Conservation (phyloP, 768 basidiomycete genomes). For the Mycena galopus region DNA sequence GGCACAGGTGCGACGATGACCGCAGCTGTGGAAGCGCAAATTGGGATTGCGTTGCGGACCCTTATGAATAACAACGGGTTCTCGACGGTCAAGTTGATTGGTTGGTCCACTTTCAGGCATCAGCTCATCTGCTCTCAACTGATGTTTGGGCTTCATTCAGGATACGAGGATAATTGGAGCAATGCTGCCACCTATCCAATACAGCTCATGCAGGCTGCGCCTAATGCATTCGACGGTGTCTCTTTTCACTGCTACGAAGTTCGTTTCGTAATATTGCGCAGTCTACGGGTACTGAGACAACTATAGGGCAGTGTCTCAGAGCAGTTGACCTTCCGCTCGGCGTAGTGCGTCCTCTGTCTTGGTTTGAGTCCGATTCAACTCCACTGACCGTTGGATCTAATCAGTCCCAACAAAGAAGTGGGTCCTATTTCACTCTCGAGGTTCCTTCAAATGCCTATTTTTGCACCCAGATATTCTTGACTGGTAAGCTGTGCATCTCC, state of each 20-base stretch:
- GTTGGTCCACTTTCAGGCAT: slow-evolving; percentile 40
- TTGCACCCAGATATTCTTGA: slow-evolving; percentile 55
- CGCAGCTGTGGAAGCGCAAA: slow-evolving; percentile 66
- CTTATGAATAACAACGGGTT: slow-evolving; percentile 76
- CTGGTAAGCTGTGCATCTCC: slow-evolving; percentile 46
- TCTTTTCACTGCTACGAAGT: slow-evolving; percentile 79
- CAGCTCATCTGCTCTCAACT: not conserved
- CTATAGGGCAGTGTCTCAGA: slow-evolving; percentile 59
- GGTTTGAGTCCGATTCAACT: not conserved
- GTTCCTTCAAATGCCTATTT: not conserved
- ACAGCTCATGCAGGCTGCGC: slow-evolving; percentile 70
- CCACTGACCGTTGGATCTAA: not conserved
- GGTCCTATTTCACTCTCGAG: not conserved
- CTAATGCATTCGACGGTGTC: slow-evolving; percentile 70
- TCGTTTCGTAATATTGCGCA: slow-evolving; percentile 8
- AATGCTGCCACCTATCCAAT: slow-evolving; percentile 76
- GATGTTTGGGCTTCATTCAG: not conserved
- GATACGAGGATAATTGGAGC: not conserved
- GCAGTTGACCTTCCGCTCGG: slow-evolving; percentile 68
- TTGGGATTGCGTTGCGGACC: slow-evolving; percentile 67
- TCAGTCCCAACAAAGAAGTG: slow-evolving; percentile 28
- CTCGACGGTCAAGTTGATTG: slow-evolving; percentile 70
- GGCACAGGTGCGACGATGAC: slow-evolving; percentile 62
- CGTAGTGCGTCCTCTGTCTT: slow-evolving; percentile 46
- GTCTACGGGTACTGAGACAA: not conserved